Percentiles rank a stretch among this genome's conserved stretches.
These are phyloP conservation scores for Syzygium grande DNA, from an alignment of 345 rosid genomes.

Conservation along the genomic window DNA sequence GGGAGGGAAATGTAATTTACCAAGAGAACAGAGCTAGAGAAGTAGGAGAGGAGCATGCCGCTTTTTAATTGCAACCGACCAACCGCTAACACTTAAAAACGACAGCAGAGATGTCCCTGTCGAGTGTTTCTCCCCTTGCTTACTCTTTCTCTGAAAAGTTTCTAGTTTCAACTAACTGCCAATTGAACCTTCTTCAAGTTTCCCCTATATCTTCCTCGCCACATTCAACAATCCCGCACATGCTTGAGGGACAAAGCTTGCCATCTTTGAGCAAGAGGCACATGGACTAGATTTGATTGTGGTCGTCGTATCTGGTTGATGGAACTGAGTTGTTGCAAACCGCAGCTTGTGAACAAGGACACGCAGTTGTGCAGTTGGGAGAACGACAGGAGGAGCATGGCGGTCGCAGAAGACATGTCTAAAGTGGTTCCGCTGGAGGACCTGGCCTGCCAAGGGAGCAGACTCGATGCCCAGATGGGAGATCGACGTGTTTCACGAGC, in stretches of 20 bases:
- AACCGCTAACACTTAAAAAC: background rate
- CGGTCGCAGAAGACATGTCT: background rate
- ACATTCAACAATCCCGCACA: background rate
- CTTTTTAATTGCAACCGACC: background rate
- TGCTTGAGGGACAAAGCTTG: background rate
- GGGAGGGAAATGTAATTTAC: background rate
- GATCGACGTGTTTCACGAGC: constrained; percentile 19
- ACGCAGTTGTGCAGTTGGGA: no score
- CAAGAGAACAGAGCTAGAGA: background rate
- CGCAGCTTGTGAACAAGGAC: background rate
- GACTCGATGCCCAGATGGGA: background rate
- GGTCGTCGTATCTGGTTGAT: background rate
- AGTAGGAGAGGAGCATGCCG: background rate
- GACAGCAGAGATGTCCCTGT: background rate
- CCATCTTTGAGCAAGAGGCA: background rate
- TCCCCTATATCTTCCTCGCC: background rate
- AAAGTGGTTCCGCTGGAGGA: background rate
- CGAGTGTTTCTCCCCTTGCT: background rate
- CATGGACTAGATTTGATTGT: background rate
- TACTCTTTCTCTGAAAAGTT: background rate
- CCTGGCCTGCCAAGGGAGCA: background rate
- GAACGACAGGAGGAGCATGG: background rate
- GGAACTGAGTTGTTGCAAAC: background rate
- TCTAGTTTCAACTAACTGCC: background rate
- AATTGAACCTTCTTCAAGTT: background rate